Conservation (phyloP, 1,139 yeast genomes). For the Debaryomycetaceae sp. region DNA sequence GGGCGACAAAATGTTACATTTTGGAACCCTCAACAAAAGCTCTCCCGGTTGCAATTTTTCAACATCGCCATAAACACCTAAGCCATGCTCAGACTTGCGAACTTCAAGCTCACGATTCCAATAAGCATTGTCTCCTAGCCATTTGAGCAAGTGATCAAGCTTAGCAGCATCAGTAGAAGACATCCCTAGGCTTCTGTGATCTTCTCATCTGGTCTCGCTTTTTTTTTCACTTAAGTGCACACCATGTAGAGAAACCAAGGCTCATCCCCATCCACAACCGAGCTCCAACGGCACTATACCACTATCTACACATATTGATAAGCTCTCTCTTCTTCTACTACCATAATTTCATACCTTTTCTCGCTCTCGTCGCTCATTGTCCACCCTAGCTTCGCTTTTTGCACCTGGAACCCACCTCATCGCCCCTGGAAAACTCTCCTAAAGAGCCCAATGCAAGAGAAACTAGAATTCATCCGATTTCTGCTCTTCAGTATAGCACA, state of each 20-base stretch:
- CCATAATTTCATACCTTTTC: too few species aligned
- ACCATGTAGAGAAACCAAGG: not conserved
- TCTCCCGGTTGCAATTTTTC: slow-evolving; percentile 22
- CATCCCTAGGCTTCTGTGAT: slow-evolving; percentile 6
- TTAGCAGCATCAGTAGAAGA: slow-evolving; percentile 9
- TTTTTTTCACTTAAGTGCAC: not conserved
- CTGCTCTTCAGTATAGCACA: too few species aligned
- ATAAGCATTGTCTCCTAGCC: slow-evolving; percentile 49
- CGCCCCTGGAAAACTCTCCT: too few species aligned
- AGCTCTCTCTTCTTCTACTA: too few species aligned
- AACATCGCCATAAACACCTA: slow-evolving; percentile 60
- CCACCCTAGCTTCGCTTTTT: too few species aligned
- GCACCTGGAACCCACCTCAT: too few species aligned
- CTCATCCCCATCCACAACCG: too few species aligned
- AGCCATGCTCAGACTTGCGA: slow-evolving; percentile 56
- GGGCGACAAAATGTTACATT: slow-evolving; percentile 51
- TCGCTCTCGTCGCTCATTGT: too few species aligned
- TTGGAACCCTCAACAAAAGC: slow-evolving; percentile 46
- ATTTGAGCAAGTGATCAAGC: slow-evolving; percentile 17
- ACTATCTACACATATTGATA: too few species aligned
- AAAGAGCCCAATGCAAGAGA: too few species aligned
- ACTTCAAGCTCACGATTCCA: slow-evolving; percentile 44
- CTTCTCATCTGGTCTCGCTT: not conserved
- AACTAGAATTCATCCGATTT: too few species aligned
- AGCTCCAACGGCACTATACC: too few species aligned